Base-by-base conservation (phyloP, 768 basidiomycete genomes). In the Pulveroboletus sp. region DNA sequence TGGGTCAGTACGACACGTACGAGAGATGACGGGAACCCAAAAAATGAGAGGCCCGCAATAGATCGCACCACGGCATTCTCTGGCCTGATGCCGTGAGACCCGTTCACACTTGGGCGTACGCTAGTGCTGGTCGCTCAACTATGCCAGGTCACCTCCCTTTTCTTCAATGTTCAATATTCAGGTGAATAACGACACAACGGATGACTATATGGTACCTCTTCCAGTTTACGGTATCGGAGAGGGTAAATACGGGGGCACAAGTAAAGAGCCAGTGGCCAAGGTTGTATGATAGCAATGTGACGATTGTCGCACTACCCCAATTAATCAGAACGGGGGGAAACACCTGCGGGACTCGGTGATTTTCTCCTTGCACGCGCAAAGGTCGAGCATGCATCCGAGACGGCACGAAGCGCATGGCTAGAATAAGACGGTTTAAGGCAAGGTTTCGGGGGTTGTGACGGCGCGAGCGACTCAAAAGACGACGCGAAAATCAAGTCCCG, bases 311-410 rank as follows among this genome's bases (percentile, higher is more conserved):
- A 8, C 17, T 15, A 9, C 14, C 35, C 36, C 37, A 6, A 45
- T n/a, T 26, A 17, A 35, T 35, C 43, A 7, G 8, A 43, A 21
- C 14, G 32, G 15, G 17, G 42, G 17, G 14, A 9, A 11, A 12
- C 3, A 31, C 12, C 2, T 5, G 17, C 11, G 18, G 31, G 43
- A 15, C 6, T 33, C 21, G 14, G 3, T n/a, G 42, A 59, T 41
- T 32, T 58, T 38, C 53, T 51, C 32, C 58, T 44, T 9, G 46
- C 12, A 5, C 58, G 50, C 17, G 54, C 43, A 33, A 69, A 50
- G 24, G 58, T 49, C 27, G 56, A 43, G 14, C 48, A 69, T 7
- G 63, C 66, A 6, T 60, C 62, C 36, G 68, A 57, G 3, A 67
- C 43, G 17, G 55, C 49, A 24, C 61, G 66, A 46, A 69, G 61